Evolutionary conservation across 805 yeast genomes (phyloP).

Genomic region (Saturnispora quitensis): DNA sequence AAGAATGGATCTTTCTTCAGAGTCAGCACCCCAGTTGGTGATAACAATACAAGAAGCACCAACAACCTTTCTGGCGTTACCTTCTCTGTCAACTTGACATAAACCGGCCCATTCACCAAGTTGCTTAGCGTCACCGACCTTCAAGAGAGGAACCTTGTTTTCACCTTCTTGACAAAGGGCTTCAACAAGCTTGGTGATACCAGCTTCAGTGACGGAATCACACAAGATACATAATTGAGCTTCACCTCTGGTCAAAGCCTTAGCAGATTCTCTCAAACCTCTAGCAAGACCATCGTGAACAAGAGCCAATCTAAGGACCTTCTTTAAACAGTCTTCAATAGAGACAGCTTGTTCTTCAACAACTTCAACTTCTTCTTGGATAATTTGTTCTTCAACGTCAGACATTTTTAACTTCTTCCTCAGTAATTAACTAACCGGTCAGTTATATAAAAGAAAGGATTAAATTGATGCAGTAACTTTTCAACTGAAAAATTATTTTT

Average conservation of each 20-base stretch:
- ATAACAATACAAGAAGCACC: conserved; percentile 99
- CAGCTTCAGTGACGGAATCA: conserved; percentile 97
- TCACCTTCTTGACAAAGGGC: conserved; percentile 98
- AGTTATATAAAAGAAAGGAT: conserved; percentile 18
- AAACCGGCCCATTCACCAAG: conserved; percentile 99
- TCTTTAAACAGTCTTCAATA: conserved; percentile 97
- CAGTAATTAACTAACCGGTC: conserved; percentile 32
- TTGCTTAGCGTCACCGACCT: conserved; percentile 99
- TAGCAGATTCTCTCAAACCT: conserved; percentile 99
- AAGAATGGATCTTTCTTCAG: conserved; percentile 93
- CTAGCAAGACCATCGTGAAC: conserved; percentile 99
- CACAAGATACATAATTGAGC: conserved; percentile 96
- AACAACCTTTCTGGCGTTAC: conserved; percentile 99
- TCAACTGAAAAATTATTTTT: background rate
- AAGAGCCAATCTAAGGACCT: conserved; percentile 95
- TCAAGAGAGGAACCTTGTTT: conserved; percentile 93
- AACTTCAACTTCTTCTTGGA: conserved; percentile 64
- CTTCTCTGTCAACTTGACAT: conserved; percentile 99
- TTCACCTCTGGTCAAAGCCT: conserved; percentile 95
- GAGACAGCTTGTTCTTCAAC: conserved; percentile 84
- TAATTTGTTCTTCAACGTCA: conserved; percentile 86
- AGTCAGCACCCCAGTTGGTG: conserved; percentile 99
- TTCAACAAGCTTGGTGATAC: conserved; percentile 95
- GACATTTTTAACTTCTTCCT: conserved; percentile 52
- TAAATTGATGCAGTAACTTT: background rate